Evolutionary conservation across 768 basidiomycete species (phyloP), one percentile per base, ranked within the genome.

Genomic region (Termitomyces sp.): DNA sequence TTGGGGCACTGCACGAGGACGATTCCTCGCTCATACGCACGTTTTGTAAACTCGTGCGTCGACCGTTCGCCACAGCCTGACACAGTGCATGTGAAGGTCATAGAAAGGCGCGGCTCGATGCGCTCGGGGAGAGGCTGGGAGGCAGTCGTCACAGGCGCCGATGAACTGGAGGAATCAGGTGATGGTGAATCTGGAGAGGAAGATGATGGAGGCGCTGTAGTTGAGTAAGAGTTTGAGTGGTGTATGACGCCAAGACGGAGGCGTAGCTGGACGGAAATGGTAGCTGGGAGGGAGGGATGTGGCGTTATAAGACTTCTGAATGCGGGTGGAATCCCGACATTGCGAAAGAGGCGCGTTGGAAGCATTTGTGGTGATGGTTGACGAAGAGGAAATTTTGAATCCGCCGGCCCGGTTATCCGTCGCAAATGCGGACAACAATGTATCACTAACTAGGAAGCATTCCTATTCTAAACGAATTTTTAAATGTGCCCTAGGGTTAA

Each of bases 1-100:
- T 81, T 81, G 1, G 95, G 94, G 72, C 96, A 99, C 66, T 94
- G 82, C 1, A 97, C 82, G 25, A 99, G 75, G 3, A 98, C 95
- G 49, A 98, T 85, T 0, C 96, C 96, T 42, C 78, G 81, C 66
- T 89, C 81, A 70, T 99, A 99, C 18, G 91, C 82, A 42, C 84
- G 80, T 66, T 84, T 88, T 6, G 91, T 81, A 68, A 98, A 98
- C 57, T 89, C 80, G 63, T 98, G 95, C 5, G 91, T 86, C 9
- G 92, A 95, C 2, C 96, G 86, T 55, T 75, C 68, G 10, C 77
- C 77, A 62, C 95, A 98, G 1, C 76, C 76, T 5, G 76, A 63
- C 5, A 84, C 94, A 1, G 91, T 91, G 68, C 94, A 96, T 4
- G 94, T 96, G 63, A 95, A 93, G 0, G 88, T 89, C 36, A 96